These are phyloP conservation scores for Ramaria sp. DNA, from an alignment of 768 basidiomycete genomes.

Conservation along the genomic window DNA sequence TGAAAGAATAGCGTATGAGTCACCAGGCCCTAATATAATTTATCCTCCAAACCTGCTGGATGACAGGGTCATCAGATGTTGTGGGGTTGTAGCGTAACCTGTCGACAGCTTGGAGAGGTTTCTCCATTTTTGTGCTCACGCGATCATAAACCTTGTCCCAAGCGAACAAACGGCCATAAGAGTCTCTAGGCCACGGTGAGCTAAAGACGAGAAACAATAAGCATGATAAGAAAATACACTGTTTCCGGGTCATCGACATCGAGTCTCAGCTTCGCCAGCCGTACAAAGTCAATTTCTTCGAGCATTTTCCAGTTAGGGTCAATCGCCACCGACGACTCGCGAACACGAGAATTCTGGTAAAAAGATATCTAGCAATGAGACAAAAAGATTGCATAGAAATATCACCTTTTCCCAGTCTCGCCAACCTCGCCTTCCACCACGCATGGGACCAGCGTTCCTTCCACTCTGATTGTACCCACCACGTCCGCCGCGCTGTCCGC, in stretches of 20 bases:
- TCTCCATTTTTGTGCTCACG: slow-evolving; percentile 86
- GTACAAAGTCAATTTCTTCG: slow-evolving; percentile 95
- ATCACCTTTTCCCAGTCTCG: slow-evolving; percentile 91
- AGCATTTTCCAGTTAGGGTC: slow-evolving; percentile 88
- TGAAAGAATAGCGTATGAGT: slow-evolving; percentile 20
- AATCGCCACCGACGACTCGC: slow-evolving; percentile 91
- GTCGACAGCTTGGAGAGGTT: slow-evolving; percentile 84
- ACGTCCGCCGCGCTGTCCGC: slow-evolving; percentile 18
- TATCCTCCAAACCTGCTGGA: slow-evolving; percentile 59
- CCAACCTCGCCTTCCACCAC: slow-evolving; percentile 66
- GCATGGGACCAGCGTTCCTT: slow-evolving; percentile 26
- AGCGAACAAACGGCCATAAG: slow-evolving; percentile 81
- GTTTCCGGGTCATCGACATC: slow-evolving; percentile 90
- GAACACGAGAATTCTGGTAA: slow-evolving; percentile 61
- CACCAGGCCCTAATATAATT: background rate
- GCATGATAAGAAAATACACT: slow-evolving; percentile 38
- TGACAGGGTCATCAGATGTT: slow-evolving; percentile 95
- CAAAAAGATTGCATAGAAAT: background rate
- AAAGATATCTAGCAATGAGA: slow-evolving; percentile 10
- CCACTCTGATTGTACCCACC: slow-evolving; percentile 12
- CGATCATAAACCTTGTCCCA: slow-evolving; percentile 96
- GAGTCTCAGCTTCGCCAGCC: slow-evolving; percentile 83
- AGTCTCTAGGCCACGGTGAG: slow-evolving; percentile 37
- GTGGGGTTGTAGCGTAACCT: slow-evolving; percentile 96
- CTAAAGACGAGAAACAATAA: background rate